Conservation (phyloP, 306 rosid species). For the Crotalaria pallida region DNA sequence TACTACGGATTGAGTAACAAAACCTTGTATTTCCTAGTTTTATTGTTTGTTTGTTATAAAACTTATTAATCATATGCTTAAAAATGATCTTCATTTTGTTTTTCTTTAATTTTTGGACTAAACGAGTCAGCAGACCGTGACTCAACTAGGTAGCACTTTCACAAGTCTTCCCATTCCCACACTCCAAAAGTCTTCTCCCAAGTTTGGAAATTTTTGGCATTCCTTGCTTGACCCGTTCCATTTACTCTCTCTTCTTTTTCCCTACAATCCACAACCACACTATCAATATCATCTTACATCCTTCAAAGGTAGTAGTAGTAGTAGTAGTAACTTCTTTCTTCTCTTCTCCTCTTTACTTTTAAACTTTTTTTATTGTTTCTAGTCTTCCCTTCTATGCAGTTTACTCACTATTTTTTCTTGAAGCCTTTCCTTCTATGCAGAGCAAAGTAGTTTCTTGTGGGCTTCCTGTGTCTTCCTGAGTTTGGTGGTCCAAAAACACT, state of each 20-base stretch:
- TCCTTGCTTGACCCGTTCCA: slow-evolving; percentile 19
- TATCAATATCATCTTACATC: background rate
- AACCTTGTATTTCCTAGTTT: no score
- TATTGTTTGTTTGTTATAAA: no score
- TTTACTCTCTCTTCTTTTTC: background rate
- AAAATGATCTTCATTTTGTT: no score
- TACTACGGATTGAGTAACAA: no score
- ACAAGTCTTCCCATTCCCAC: background rate
- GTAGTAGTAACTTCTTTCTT: background rate
- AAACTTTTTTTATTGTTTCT: background rate
- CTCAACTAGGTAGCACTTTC: background rate
- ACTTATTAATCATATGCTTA: no score
- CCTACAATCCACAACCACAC: background rate
- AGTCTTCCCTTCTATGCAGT: background rate
- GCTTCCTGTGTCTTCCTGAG: slow-evolving; percentile 1
- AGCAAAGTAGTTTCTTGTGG: background rate
- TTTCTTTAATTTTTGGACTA: background rate
- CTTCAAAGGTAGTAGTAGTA: no score
- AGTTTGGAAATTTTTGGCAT: slow-evolving; percentile 1
- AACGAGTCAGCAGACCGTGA: background rate
- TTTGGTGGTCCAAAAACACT: background rate
- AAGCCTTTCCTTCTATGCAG: background rate
- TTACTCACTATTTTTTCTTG: background rate
- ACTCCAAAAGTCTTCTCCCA: slow-evolving; percentile 5
- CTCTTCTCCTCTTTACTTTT: background rate